Conservation (phyloP, 2,329 filamentous ascomycete species). For the Lasiodiplodia gonubiensis region DNA sequence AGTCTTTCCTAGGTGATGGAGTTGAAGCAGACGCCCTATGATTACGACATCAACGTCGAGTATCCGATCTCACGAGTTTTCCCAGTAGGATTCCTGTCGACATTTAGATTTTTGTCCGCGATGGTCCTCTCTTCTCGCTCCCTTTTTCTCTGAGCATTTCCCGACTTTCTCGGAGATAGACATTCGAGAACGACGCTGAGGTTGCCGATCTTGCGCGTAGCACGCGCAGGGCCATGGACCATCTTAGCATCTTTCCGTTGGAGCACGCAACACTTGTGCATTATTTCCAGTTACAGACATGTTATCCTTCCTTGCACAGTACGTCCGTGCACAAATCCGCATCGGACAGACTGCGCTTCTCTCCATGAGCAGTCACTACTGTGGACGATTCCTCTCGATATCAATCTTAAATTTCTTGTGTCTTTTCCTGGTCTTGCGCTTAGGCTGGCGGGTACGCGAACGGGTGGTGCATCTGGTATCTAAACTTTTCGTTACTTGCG, state of each 20-base stretch:
- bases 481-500: slow-evolving; percentile 17
- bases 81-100: slow-evolving; percentile 6
- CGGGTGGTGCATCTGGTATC: slow-evolving; percentile 27
- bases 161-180: not conserved
- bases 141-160: slow-evolving; percentile 11
- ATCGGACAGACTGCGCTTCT: slow-evolving; percentile 18
- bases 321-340: slow-evolving; percentile 9
- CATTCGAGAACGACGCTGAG: not conserved
- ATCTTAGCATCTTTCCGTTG: not conserved
- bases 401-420: slow-evolving; percentile 23
- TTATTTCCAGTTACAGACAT: slow-evolving; percentile 23
- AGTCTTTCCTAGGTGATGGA: slow-evolving; percentile 14
- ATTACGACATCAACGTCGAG: slow-evolving; percentile 16
- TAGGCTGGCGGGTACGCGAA: slow-evolving; percentile 19
- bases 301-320: slow-evolving; percentile 21
- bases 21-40: slow-evolving; percentile 24
- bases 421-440: slow-evolving; percentile 14
- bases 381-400: slow-evolving; percentile 15
- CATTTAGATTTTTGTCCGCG: slow-evolving; percentile 23
- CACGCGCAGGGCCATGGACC: not conserved
- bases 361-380: slow-evolving; percentile 14
- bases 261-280: slow-evolving; percentile 22
- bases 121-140: slow-evolving; percentile 18
- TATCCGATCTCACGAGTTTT: slow-evolving; percentile 25
- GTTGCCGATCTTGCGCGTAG: not conserved